A percentile compares a stretch with the other conserved stretches of the same genome.
phyloP scores from a whole-genome alignment of 441 rosid species.

The Adansonia gregorii region DNA sequence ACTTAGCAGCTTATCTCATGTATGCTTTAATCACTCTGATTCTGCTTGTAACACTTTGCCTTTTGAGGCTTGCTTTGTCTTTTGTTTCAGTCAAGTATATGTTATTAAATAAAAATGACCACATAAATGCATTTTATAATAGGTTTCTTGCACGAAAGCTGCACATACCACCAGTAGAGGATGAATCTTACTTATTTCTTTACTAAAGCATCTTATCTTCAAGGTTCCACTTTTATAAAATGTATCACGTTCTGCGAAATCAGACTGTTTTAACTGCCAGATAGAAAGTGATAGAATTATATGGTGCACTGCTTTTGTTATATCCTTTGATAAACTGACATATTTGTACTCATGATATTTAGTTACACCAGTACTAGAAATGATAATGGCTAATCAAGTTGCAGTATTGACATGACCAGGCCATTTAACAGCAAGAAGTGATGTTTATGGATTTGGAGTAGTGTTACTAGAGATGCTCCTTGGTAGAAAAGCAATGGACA shows the following conservation, averaged over 20 bases:
- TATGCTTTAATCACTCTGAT: neutral
- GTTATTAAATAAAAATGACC: neutral
- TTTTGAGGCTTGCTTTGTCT: neutral
- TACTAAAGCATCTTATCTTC: neutral
- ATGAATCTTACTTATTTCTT: neutral
- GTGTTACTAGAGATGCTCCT: slow-evolving; percentile 95
- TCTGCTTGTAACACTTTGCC: neutral
- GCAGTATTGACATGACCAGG: slow-evolving; percentile 48
- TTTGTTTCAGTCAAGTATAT: neutral
- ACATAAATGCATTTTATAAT: neutral
- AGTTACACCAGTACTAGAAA: neutral
- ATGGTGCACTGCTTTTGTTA: neutral
- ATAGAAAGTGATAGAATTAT: neutral
- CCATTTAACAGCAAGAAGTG: slow-evolving; percentile 93
- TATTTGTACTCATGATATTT: slow-evolving; percentile 6
- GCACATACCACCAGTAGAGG: neutral
- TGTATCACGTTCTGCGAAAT: neutral
- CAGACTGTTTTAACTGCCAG: neutral
- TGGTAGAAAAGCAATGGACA: slow-evolving; percentile 94
- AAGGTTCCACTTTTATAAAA: neutral
- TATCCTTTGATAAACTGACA: neutral
- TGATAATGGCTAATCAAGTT: slow-evolving; percentile 24
- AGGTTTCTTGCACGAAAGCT: neutral
- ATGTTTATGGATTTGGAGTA: slow-evolving; percentile 95
- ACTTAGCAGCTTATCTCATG: neutral